Evolutionary conservation across 805 yeast genomes (phyloP), one percentile per base, ranked within the genome.

Genomic region (Wickerhamiella qilinensis): DNA sequence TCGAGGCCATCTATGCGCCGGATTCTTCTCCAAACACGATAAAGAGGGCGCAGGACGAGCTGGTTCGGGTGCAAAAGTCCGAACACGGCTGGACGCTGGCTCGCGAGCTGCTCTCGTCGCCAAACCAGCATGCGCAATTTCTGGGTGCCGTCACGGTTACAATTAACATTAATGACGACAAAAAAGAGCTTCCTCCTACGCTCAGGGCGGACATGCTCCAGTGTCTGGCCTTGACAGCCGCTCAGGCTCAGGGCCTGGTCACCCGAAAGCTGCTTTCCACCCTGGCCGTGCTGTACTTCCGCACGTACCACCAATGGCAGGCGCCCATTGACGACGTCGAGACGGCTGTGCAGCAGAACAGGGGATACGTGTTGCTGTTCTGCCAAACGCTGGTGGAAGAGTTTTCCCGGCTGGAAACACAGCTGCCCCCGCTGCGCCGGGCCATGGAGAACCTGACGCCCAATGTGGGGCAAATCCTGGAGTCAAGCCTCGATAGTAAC

Each of bases 91-190:
- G 73, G 59, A 45, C 46, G 2, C 50, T 83, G 19, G 93, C 86
- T 0, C 63, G 67, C 27, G 46, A 56, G 30, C 60, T 83, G 17
- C 58, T 83, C 6, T 42, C 43, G 35, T 43, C 56, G 2, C 30
- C 44, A 15, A 50, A 54, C 20, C 49, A 61, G 3, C 50, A 57
- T 32, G 53, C 57, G 28, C 72, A 74, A 50, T 83, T 77, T 53
- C 77, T 83, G 50, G 94, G 93, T 0, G 93, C 93, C 0, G 64
- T 80, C 41, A 83, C 94, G 0, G 74, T 72, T 42, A 69, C 83
- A 0, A 91, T 83, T 16, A 40, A 47, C 24, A 37, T 49, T 12
- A 43, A 46, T 35, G 42, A 40, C 9, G 41, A 44, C 17, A 28
- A 21, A 4, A 16, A 29, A 30, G 42, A 6, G 41, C 43, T 21